phyloP scores from a whole-genome alignment of 306 rosid genomes.

The Ormosia semicastrata region DNA sequence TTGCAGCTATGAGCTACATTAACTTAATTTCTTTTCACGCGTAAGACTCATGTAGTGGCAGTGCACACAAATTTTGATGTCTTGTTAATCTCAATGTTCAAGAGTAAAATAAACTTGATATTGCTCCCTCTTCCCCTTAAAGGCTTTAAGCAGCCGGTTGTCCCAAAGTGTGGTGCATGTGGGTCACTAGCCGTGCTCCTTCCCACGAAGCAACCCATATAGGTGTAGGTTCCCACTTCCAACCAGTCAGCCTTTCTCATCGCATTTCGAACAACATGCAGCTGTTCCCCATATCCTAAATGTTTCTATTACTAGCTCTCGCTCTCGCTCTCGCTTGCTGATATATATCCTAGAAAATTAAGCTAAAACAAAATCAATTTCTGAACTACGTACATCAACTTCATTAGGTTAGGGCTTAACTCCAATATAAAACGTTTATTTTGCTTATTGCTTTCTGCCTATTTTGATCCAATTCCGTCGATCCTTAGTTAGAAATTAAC shows the following conservation, averaged over 20 bases:
- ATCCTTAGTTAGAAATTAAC: background rate
- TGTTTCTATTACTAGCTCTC: background rate
- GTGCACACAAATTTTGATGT: conserved; percentile 17
- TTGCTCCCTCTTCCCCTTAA: conserved; percentile 18
- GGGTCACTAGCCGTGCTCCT: conserved; percentile 17
- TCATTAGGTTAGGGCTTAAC: background rate
- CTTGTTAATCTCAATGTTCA: conserved; percentile 11
- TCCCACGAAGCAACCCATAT: conserved; percentile 22
- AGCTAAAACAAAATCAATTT: conserved; percentile 1
- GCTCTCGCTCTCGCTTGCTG: background rate
- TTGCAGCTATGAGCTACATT: background rate
- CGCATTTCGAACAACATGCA: background rate
- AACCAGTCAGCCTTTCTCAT: background rate
- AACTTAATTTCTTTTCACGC: conserved; percentile 12
- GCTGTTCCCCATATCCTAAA: background rate
- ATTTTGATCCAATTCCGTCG: background rate
- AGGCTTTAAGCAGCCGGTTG: conserved; percentile 13
- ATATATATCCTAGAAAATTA: background rate
- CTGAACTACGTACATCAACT: background rate
- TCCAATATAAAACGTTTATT: background rate
- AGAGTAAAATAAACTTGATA: conserved; percentile 12
- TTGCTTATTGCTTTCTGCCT: background rate
- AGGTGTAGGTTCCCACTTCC: background rate
- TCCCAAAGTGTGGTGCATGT: conserved; percentile 39
- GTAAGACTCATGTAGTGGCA: conserved; percentile 27